Base-by-base conservation (phyloP, 176 grass and related monocot genomes). In the Eragrostis curvula region DNA sequence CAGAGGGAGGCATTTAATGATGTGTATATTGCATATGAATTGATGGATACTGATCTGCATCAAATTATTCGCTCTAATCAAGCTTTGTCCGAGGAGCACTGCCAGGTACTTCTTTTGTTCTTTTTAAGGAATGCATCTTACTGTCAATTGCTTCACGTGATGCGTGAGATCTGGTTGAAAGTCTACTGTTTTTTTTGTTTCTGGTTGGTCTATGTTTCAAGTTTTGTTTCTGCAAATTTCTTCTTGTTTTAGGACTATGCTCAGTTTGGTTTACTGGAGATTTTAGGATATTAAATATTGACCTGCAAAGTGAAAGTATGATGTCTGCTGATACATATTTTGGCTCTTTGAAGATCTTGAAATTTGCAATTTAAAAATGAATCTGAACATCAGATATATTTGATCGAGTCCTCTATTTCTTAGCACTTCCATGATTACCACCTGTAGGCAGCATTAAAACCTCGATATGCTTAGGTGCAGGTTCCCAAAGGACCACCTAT, bases 21-120 rank as follows among this genome's bases (percentile, higher is more conserved):
- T 85, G 97, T 99, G 28, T 99, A 99, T 48, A 96, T 90, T 77
- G 89, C 93, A 5, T 99, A 99, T 80, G 97, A 99, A 84, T 88
- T 99, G 70, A 99, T 99, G 97, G 97, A 99, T 70, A 99, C 97
- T 15, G 97, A 99, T 88, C 97, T 99, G 64, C 97, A 99, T 90
- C 97, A 99, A 94, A 99, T 99, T 79, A 99, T 99, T 71, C 97
- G 97, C 80, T 99, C 97, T 73, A 99, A 99, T 87, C 97, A 99
- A 96, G 89, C 83, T 85, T 93, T 99, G 27, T 96, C 97, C 12
- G 97, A 99, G 86, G 97, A 99, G 70, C 97, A 99, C 52, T 99
- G 97, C 56, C 97, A 99, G 97, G 95, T 97, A 71, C 47, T 51
- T 79, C 12, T 82, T 72, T 85, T 17, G 4, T 55, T 69, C 49